These are phyloP conservation scores for Ogataea allantospora DNA, from an alignment of 805 yeast genomes.

Conservation along the genomic window DNA sequence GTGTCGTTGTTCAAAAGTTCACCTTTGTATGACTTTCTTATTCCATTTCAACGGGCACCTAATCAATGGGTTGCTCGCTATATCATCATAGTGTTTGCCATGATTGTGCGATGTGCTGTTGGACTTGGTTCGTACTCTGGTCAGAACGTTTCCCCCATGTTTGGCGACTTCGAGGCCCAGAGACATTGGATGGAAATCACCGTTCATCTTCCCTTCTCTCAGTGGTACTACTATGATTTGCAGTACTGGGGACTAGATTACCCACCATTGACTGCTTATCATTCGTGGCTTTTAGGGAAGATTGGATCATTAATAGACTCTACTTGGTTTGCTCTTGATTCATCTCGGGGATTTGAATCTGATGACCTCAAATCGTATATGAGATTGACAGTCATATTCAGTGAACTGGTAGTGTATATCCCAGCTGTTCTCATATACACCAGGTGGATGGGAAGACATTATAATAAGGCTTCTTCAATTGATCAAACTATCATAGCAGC, in stretches of 20 bases:
- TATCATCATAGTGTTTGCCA: slow-evolving; percentile 66
- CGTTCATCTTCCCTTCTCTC: slow-evolving; percentile 59
- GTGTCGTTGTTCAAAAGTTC: slow-evolving; percentile 42
- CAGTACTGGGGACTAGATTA: slow-evolving; percentile 97
- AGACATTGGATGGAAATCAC: slow-evolving; percentile 98
- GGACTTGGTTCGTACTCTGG: slow-evolving; percentile 92
- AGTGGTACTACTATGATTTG: slow-evolving; percentile 90
- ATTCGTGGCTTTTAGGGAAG: slow-evolving; percentile 76
- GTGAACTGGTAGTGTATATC: slow-evolving; percentile 71
- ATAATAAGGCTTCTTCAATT: slow-evolving; percentile 50
- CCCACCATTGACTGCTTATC: slow-evolving; percentile 95
- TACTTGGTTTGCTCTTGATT: slow-evolving; percentile 71
- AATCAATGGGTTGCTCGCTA: slow-evolving; percentile 91
- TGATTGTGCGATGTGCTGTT: slow-evolving; percentile 77
- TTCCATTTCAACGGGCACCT: slow-evolving; percentile 74
- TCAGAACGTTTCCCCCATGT: slow-evolving; percentile 64
- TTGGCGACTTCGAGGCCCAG: slow-evolving; percentile 97
- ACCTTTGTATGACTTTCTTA: slow-evolving; percentile 75
- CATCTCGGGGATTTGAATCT: slow-evolving; percentile 75
- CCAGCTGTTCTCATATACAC: slow-evolving; percentile 79
- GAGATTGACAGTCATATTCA: slow-evolving; percentile 74
- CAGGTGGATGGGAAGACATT: slow-evolving; percentile 64
- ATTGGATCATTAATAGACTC: slow-evolving; percentile 64
- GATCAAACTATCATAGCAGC: slow-evolving; percentile 77
- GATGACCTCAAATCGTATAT: slow-evolving; percentile 72